Evolutionary conservation across 257 asterid species (phyloP).

Genomic region (Gynochthodes officinalis): DNA sequence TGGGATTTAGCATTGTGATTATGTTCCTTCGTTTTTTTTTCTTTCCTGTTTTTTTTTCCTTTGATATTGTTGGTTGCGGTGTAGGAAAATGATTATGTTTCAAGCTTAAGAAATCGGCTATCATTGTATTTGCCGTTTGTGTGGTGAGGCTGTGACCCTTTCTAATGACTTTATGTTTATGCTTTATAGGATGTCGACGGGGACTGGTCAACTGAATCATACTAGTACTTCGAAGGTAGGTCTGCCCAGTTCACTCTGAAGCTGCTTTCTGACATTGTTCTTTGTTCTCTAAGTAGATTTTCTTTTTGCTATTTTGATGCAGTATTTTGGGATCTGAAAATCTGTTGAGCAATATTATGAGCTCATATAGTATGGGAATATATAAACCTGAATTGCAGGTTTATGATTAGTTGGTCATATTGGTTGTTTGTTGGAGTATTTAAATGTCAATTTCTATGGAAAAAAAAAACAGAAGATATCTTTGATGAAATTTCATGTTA

Average conservation of each 20-base stretch:
- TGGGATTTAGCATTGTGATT: too few relatives aligned
- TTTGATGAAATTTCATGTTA: too few relatives aligned
- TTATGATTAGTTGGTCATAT: not conserved
- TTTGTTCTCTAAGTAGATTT: not conserved
- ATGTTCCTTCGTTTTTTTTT: too few relatives aligned
- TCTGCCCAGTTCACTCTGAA: not conserved
- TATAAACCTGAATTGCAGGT: too few relatives aligned
- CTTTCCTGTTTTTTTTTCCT: too few relatives aligned
- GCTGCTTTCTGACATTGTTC: not conserved
- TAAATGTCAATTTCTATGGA: not conserved
- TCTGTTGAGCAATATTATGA: not conserved
- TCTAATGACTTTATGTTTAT: not conserved
- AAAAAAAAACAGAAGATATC: too few relatives aligned
- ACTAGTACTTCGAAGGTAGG: not conserved
- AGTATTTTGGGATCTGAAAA: not conserved
- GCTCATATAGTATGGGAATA: not conserved
- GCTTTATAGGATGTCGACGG: slow-evolving; percentile 1
- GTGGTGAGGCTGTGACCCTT: too few relatives aligned
- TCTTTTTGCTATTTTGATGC: not conserved
- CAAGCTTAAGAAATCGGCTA: too few relatives aligned
- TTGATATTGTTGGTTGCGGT: too few relatives aligned
- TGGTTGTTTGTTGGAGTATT: not conserved
- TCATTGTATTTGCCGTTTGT: too few relatives aligned
- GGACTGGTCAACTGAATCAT: not conserved
- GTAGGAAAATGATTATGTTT: too few relatives aligned